phyloP scores from a whole-genome alignment of 306 rosid species.

The Macrotyloma uniflorum region DNA sequence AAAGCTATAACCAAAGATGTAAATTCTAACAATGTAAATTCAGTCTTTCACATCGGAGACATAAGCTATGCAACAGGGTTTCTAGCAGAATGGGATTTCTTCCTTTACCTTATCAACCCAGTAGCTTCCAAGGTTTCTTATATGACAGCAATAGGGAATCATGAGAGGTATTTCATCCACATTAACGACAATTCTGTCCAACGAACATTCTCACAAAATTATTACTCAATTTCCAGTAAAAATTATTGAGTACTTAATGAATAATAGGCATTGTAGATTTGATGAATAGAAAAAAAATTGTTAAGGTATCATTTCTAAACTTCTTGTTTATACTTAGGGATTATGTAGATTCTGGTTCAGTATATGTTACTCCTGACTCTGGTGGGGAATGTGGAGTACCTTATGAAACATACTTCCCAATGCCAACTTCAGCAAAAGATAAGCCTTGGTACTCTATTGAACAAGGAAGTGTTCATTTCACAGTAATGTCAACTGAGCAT shows the following conservation, averaged over 20 bases:
- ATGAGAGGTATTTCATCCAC: slow-evolving; percentile 69
- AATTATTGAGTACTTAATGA: not conserved
- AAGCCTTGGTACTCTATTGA: slow-evolving; percentile 95
- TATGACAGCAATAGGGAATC: slow-evolving; percentile 55
- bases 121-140: slow-evolving; percentile 73
- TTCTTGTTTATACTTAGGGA: slow-evolving; percentile 52
- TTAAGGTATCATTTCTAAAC: not conserved
- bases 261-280: not conserved
- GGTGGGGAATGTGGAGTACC: slow-evolving; percentile 98
- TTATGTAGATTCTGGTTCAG: slow-evolving; percentile 61
- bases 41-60: slow-evolving; percentile 90
- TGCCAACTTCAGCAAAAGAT: slow-evolving; percentile 79
- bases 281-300: not conserved
- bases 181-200: not conserved
- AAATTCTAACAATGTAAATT: not conserved
- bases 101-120: slow-evolving; percentile 64
- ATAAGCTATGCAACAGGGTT: slow-evolving; percentile 95
- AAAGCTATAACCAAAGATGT: slow-evolving; percentile 44
- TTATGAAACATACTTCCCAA: slow-evolving; percentile 80
- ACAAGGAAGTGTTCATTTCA: slow-evolving; percentile 79
- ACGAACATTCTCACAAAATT: not conserved
- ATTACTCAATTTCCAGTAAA: not conserved
- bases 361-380: slow-evolving; percentile 68
- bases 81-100: slow-evolving; percentile 89
- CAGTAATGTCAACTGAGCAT: slow-evolving; percentile 86